Conservation (phyloP, 345 rosid species). For the Eucalyptus sp. region DNA sequence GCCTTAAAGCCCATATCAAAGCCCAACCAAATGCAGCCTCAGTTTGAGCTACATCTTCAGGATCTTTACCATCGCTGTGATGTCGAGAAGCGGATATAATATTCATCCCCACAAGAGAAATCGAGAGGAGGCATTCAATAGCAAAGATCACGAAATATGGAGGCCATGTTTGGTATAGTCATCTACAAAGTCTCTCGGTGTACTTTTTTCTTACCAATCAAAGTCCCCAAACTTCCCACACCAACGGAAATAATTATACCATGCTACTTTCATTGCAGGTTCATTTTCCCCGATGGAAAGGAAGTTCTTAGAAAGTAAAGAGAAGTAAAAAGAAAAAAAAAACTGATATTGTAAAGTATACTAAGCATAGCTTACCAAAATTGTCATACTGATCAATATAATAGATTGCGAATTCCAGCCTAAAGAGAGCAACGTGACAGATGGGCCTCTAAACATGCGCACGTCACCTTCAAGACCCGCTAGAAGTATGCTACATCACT, state of each 20-base stretch:
- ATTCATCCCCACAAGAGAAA: background rate
- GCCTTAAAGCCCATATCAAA: too few species aligned
- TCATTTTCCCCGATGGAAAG: too few species aligned
- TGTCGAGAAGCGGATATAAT: background rate
- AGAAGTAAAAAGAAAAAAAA: too few species aligned
- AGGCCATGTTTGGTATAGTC: background rate
- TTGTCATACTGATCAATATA: background rate
- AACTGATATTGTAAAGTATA: too few species aligned
- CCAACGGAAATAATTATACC: too few species aligned
- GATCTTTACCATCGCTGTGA: background rate
- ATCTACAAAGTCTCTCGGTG: background rate
- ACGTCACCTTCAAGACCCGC: fast-evolving
- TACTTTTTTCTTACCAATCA: too few species aligned
- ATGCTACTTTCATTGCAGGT: too few species aligned
- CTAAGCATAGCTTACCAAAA: fast-evolving
- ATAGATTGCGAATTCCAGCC: background rate
- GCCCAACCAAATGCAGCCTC: too few species aligned
- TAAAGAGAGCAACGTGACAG: fast-evolving
- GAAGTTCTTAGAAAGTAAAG: too few species aligned
- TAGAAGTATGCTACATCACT: background rate
- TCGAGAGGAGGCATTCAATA: background rate
- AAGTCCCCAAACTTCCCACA: too few species aligned
- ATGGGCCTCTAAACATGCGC: background rate
- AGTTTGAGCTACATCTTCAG: background rate
- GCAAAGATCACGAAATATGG: background rate